Base-by-base conservation (phyloP, 805 yeast species). In the Kuraishia hungarica region DNA sequence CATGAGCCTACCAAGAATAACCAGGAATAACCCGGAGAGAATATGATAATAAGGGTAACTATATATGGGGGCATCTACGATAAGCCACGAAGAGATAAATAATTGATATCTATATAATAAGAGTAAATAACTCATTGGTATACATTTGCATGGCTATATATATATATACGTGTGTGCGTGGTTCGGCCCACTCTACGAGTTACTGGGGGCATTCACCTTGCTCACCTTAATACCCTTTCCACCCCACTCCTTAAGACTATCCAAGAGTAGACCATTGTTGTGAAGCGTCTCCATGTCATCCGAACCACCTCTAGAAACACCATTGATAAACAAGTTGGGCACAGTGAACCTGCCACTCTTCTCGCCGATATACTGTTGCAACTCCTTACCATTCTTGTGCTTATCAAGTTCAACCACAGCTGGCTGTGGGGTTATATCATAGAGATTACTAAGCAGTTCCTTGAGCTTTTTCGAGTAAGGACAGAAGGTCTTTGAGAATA, bases 331-430 rank as follows among this genome's bases (percentile, higher is more conserved):
- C 21, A 94, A 80, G 66, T 94, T 94, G 24, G 99, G 99, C 15
- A 94, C 99, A 0, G 98, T 93, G 28, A 72, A 72, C 61, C 97
- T 82, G 6, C 94, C 96, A 3, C 96, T 82, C 55, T 78, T 68
- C 53, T 77, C 73, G 19, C 77, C 86, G 53, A 94, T 76, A 68
- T 86, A 86, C 19, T 74, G 80, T 70, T 92, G 97, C 57, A 94
- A 76, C 58, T 80, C 86, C 2, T 72, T 67, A 1, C 97, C 97
- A 66, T 89, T 78, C 52, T 78, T 75, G 67, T 90, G 96, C 63
- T 76, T 77, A 70, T 93, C 97, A 53, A 93, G 75, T 66, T 93
- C 98, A 19, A 93, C 89, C 54, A 88, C 77, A 5, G 75, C 64
- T 2, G 90, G 92, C 35, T 75, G 71, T 4, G 98, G 99, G 2